These are phyloP conservation scores for Pouteria glomerata DNA, from an alignment of 148 eudicot genomes.

Conservation along the genomic window DNA sequence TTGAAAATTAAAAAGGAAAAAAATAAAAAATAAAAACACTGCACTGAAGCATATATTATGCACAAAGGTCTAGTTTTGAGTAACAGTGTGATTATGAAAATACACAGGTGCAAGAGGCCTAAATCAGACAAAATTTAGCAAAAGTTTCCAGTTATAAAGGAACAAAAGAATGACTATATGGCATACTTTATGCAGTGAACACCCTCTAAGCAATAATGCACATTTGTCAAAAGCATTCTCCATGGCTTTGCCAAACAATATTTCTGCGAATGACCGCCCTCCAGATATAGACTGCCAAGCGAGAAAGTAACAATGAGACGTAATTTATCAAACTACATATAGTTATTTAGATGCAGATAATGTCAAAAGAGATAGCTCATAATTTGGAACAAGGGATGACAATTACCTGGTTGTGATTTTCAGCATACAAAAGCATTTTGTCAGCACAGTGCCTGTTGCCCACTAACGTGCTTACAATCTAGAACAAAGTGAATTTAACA, in stretches of 20 bases:
- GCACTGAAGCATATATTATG: neutral
- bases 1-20: neutral
- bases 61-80: neutral
- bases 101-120: neutral
- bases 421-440: conserved; percentile 89
- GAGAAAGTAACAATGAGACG: conserved; percentile 2
- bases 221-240: conserved; percentile 30
- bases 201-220: conserved; percentile 56
- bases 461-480: conserved; percentile 73
- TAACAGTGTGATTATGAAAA: neutral
- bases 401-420: conserved; percentile 92
- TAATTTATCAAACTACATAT: neutral
- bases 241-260: conserved; percentile 48
- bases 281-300: conserved; percentile 85
- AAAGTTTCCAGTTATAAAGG: neutral
- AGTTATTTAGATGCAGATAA: neutral
- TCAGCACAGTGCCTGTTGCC: conserved; percentile 51
- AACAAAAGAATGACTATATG: conserved; percentile 4
- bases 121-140: neutral
- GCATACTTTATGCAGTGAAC: conserved; percentile 84
- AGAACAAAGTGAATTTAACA: conserved; percentile 11
- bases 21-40: no score
- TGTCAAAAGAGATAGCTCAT: neutral
- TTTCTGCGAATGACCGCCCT: conserved; percentile 85
- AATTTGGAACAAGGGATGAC: neutral